Conservation (phyloP, 192 early-diverging fungal species). For the Gonapodya prolifera region DNA sequence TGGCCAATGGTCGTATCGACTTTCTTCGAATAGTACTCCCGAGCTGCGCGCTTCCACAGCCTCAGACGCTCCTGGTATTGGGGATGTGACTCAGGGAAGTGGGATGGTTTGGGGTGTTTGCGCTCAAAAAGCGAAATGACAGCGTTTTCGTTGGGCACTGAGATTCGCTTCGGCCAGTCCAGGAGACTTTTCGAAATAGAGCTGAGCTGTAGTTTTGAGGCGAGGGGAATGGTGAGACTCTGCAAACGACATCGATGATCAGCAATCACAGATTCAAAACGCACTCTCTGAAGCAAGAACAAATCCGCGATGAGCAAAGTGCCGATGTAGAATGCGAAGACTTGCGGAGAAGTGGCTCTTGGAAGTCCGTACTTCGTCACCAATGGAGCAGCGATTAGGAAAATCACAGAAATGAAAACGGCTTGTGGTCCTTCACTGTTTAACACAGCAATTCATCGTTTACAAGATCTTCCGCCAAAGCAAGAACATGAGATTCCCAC, state of each 20-base stretch:
- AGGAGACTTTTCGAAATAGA: slow-evolving; percentile 17
- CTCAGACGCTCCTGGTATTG: slow-evolving; percentile 9
- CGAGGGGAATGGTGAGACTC: neutral
- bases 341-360: neutral
- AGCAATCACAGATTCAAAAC: neutral
- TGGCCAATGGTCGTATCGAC: slow-evolving; percentile 10
- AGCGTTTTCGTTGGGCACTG: slow-evolving; percentile 16
- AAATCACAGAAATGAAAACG: neutral
- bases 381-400: neutral
- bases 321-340: neutral
- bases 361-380: neutral
- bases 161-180: slow-evolving; percentile 18
- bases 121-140: slow-evolving; percentile 13
- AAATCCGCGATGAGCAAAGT: neutral
- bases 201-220: neutral
- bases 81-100: neutral
- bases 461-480: too few relatives aligned
- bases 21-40: slow-evolving; percentile 14
- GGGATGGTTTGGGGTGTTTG: slow-evolving; percentile 2
- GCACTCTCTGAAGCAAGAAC: neutral
- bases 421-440: neutral
- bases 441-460: too few relatives aligned
- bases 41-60: slow-evolving; percentile 22
- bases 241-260: neutral
- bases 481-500: too few relatives aligned